A percentile compares a stretch with the other conserved stretches of the same genome.
Evolutionary conservation across 2,329 filamentous ascomycete species (phyloP).

Genomic region (Metarhizium album): DNA sequence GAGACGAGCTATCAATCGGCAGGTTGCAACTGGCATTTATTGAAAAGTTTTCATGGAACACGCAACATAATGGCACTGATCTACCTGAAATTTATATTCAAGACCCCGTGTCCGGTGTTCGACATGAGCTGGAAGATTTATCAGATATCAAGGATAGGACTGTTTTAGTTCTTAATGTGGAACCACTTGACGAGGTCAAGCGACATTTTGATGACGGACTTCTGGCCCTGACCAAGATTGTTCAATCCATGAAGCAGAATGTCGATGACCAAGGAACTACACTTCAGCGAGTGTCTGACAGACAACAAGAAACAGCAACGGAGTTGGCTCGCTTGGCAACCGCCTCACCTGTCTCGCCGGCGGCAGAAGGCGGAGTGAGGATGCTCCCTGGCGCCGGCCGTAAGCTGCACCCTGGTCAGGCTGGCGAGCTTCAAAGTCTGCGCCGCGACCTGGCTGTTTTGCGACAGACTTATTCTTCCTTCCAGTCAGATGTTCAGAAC

Average conservation of each 20-base stretch:
- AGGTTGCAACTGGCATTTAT: slow-evolving; percentile 92
- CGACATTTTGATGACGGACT: slow-evolving; percentile 90
- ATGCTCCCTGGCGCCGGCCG: slow-evolving; percentile 21
- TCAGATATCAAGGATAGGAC: slow-evolving; percentile 88
- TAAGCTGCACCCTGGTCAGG: slow-evolving; percentile 48
- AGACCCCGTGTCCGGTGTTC: slow-evolving; percentile 88
- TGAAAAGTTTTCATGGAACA: slow-evolving; percentile 98
- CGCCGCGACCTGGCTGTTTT: slow-evolving; percentile 83
- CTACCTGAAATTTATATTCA: slow-evolving; percentile 97
- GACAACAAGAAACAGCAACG: slow-evolving; percentile 79
- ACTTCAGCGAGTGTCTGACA: slow-evolving; percentile 78
- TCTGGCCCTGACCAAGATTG: slow-evolving; percentile 63
- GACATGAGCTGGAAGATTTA: slow-evolving; percentile 90
- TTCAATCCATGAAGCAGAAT: slow-evolving; percentile 77
- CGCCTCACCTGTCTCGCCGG: slow-evolving; percentile 31
- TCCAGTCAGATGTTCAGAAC: slow-evolving; percentile 76
- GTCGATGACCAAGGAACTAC: slow-evolving; percentile 74
- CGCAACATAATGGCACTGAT: slow-evolving; percentile 84
- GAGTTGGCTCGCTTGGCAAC: slow-evolving; percentile 60
- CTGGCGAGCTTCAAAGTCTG: slow-evolving; percentile 70
- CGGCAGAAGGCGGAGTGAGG: slow-evolving; percentile 29
- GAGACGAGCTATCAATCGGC: slow-evolving; percentile 74
- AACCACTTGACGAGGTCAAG: slow-evolving; percentile 91
- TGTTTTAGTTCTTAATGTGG: slow-evolving; percentile 89
- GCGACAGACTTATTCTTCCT: slow-evolving; percentile 85